Percentiles rank a stretch among this genome's conserved stretches.
These are phyloP conservation scores for Fusarium chaquense DNA, from an alignment of 2,329 filamentous ascomycete genomes.

Conservation along the genomic window DNA sequence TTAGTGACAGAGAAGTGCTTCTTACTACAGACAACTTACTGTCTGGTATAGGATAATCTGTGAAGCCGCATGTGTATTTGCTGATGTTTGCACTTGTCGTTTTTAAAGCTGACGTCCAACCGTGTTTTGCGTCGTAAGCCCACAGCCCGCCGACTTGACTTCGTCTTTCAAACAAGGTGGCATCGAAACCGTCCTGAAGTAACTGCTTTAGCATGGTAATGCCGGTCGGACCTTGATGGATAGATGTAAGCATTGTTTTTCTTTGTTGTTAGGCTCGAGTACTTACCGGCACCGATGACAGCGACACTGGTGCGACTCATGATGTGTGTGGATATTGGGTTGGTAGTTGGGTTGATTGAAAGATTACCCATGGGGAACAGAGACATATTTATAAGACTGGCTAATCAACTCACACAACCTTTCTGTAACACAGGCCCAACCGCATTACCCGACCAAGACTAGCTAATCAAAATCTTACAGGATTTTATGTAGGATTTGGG, in stretches of 20 bases:
- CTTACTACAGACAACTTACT: neutral
- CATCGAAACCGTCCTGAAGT: slow-evolving; percentile 20
- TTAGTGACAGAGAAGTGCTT: neutral
- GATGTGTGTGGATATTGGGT: neutral
- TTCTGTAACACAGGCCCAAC: too few species aligned
- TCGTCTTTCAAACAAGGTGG: slow-evolving; percentile 9
- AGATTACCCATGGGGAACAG: fast-evolving
- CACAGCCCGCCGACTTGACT: slow-evolving; percentile 14
- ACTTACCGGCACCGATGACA: slow-evolving; percentile 1
- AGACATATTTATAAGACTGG: neutral
- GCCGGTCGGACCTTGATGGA: slow-evolving; percentile 8
- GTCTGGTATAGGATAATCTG: slow-evolving; percentile 28
- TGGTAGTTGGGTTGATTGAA: fast-evolving
- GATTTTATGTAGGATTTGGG: neutral
- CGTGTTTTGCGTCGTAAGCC: slow-evolving; percentile 14
- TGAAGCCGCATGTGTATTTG: slow-evolving; percentile 35
- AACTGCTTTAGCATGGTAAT: slow-evolving; percentile 35
- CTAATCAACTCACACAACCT: neutral
- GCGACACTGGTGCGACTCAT: slow-evolving; percentile 6
- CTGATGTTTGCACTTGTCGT: slow-evolving; percentile 19
- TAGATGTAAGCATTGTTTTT: fast-evolving
- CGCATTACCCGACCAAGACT: neutral
- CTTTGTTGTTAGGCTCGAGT: fast-evolving
- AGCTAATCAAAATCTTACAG: neutral
- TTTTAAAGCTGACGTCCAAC: slow-evolving; percentile 16